Conservation (phyloP, 2,329 filamentous ascomycete species). For the Cytospora schulzeri region DNA sequence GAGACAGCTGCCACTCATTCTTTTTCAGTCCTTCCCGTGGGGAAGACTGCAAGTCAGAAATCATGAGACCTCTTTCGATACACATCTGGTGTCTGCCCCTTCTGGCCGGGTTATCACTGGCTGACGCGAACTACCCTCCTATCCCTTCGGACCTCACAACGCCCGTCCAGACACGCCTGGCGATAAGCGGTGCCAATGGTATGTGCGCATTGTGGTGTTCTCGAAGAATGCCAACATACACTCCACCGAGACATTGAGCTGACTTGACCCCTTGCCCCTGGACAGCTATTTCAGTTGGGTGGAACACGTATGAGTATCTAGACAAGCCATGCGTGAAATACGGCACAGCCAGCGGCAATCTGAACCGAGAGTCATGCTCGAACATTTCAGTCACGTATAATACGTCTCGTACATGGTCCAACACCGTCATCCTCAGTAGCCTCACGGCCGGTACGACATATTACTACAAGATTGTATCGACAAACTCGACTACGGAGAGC, state of each 20-base stretch:
- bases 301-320: conserved; percentile 26
- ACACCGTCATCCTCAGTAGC: conserved; percentile 24
- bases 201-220: not conserved
- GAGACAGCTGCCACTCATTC: not conserved
- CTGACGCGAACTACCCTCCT: conserved; percentile 20
- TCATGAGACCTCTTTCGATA: conserved; percentile 11
- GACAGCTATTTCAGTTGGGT: conserved; percentile 40
- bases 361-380: conserved; percentile 17
- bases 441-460: conserved; percentile 57
- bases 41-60: not conserved
- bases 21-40: too few species aligned
- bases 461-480: conserved; percentile 61
- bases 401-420: conserved; percentile 26
- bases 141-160: conserved; percentile 26
- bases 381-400: conserved; percentile 25
- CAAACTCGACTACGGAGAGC: conserved; percentile 54
- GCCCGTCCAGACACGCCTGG: conserved; percentile 24
- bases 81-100: conserved; percentile 1
- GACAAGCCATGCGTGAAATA: conserved; percentile 25
- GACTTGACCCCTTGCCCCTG: conserved; percentile 40
- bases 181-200: conserved; percentile 26
- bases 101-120: conserved; percentile 6
- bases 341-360: conserved; percentile 15
- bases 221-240: conserved; percentile 37
- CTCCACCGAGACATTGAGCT: conserved; percentile 40